Conservation (phyloP, 108 stramenopile genomes). For the Nitzschia sp. region DNA sequence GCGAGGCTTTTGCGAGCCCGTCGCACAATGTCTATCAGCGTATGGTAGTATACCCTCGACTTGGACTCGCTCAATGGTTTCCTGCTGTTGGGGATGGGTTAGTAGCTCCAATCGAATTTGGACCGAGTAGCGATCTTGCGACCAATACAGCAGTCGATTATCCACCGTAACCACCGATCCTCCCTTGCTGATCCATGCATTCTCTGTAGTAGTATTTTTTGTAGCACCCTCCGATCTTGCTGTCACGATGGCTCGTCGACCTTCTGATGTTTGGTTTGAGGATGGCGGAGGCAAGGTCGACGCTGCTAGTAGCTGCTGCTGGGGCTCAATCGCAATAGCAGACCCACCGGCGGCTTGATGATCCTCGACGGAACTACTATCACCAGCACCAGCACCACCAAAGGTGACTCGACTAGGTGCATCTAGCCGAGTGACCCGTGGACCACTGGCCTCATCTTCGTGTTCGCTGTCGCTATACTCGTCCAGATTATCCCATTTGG, state of each 20-base stretch:
- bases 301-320: background rate
- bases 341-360: no score
- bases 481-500: slow-evolving; percentile 55
- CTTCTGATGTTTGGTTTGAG: background rate
- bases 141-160: slow-evolving; percentile 36
- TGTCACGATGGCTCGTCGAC: background rate
- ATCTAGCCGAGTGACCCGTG: slow-evolving; percentile 43
- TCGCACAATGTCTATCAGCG: slow-evolving; percentile 36
- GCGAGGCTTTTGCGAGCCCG: slow-evolving; percentile 8
- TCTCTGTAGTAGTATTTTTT: background rate
- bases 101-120: slow-evolving; percentile 33
- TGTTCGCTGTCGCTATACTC: slow-evolving; percentile 27
- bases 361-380: background rate
- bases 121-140: slow-evolving; percentile 46
- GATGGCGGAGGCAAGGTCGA: background rate
- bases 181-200: slow-evolving; percentile 31
- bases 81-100: background rate
- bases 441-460: slow-evolving; percentile 14
- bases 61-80: slow-evolving; percentile 10
- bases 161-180: slow-evolving; percentile 4
- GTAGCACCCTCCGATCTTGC: background rate
- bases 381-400: slow-evolving; percentile 9
- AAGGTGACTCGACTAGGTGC: slow-evolving; percentile 38
- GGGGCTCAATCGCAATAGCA: no score
- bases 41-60: slow-evolving; percentile 23